A percentile compares a stretch with the other conserved stretches of the same genome.
These are phyloP conservation scores for Aspergillus hortae DNA, from an alignment of 2,329 filamentous ascomycete species.

Conservation along the genomic window DNA sequence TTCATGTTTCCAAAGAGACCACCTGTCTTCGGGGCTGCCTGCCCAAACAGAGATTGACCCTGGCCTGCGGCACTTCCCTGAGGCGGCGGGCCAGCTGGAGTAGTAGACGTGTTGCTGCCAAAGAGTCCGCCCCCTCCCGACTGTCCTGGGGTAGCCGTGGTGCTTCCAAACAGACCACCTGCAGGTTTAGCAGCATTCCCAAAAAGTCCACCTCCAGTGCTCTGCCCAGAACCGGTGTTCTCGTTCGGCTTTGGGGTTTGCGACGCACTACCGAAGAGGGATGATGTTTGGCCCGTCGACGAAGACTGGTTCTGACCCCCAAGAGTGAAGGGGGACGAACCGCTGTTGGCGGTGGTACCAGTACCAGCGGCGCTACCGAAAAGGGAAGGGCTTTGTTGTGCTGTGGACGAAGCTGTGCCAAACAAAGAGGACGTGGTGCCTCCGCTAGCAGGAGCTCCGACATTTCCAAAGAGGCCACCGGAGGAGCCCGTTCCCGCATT, in stretches of 20 bases:
- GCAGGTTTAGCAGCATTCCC: constrained; percentile 25
- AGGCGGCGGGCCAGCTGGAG: constrained; percentile 49
- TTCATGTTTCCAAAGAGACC: constrained; percentile 27
- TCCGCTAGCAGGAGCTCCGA: constrained; percentile 31
- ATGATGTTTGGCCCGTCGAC: constrained; percentile 20
- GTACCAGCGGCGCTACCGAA: constrained; percentile 26
- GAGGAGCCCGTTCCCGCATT: constrained; percentile 18
- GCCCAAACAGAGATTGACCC: constrained; percentile 27
- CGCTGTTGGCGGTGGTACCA: constrained; percentile 17
- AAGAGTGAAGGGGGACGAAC: constrained; percentile 33
- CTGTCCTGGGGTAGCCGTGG: constrained; percentile 38
- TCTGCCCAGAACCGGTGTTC: constrained; percentile 28
- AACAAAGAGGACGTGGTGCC: constrained; percentile 33
- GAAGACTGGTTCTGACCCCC: constrained; percentile 24
- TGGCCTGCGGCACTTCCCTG: constrained; percentile 24
- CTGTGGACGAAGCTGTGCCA: constrained; percentile 25
- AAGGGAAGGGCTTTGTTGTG: constrained; percentile 19
- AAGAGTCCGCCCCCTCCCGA: constrained; percentile 29
- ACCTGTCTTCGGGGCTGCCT: constrained; percentile 24
- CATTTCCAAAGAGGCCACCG: constrained; percentile 41
- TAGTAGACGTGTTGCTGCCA: constrained; percentile 44
- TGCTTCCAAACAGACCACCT: constrained; percentile 30
- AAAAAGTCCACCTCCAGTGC: constrained; percentile 31
- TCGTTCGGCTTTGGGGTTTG: constrained; percentile 38
- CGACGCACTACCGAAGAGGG: constrained; percentile 27